phyloP scores from a whole-genome alignment of 495 filamentous ascomycete genomes.

The Trichocladium antarcticum region DNA sequence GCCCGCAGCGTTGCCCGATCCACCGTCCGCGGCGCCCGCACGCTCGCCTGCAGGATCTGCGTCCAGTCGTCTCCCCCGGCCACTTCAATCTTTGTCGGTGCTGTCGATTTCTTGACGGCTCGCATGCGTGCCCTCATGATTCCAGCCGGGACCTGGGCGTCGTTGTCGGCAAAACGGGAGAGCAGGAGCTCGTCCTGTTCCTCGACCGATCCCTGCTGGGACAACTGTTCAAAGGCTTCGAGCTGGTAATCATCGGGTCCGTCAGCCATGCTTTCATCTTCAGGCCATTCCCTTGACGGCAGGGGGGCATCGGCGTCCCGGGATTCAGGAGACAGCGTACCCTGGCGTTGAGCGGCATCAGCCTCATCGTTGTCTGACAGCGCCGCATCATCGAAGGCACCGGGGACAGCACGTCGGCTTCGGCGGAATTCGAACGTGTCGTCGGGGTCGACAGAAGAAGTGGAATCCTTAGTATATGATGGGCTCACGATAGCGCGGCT shows the following conservation, averaged over 20 bases:
- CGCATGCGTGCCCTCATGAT: slow-evolving; percentile 46
- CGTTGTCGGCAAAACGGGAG: slow-evolving; percentile 27
- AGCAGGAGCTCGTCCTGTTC: slow-evolving; percentile 39
- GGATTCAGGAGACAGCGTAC: slow-evolving; percentile 87
- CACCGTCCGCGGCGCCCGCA: slow-evolving; percentile 72
- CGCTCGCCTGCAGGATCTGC: slow-evolving; percentile 79
- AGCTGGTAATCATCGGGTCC: slow-evolving; percentile 47
- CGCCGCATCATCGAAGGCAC: slow-evolving; percentile 58
- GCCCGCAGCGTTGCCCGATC: slow-evolving; percentile 51
- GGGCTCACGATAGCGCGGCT: slow-evolving; percentile 7
- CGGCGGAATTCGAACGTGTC: slow-evolving; percentile 72
- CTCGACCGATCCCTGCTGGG: slow-evolving; percentile 21
- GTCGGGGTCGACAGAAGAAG: slow-evolving; percentile 45
- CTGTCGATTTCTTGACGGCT: slow-evolving; percentile 44
- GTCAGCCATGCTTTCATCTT: slow-evolving; percentile 53
- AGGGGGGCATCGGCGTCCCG: slow-evolving; percentile 63
- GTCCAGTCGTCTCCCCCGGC: slow-evolving; percentile 64
- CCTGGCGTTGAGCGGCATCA: slow-evolving; percentile 42
- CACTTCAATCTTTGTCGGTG: slow-evolving; percentile 49
- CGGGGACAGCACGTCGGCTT: slow-evolving; percentile 58
- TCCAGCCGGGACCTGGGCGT: slow-evolving; percentile 39
- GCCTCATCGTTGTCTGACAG: slow-evolving; percentile 38
- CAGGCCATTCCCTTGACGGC: slow-evolving; percentile 47
- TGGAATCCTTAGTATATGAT: slow-evolving; percentile 12
- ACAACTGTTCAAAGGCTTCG: slow-evolving; percentile 22